Conservation (phyloP, 2,329 filamentous ascomycete species). For the Mariannaea sp. region DNA sequence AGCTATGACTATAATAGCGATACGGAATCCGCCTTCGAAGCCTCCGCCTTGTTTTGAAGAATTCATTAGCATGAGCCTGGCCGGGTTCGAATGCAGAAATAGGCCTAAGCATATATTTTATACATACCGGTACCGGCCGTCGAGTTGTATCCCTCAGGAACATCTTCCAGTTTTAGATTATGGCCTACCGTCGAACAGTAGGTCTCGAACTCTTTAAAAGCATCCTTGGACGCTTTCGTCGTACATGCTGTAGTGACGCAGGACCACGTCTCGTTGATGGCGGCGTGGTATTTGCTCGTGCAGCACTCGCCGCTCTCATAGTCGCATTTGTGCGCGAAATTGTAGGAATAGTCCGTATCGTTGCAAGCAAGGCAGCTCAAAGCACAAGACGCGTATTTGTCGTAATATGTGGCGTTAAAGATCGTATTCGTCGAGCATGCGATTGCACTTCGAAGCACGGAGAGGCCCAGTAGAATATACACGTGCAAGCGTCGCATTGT, state of each 20-base stretch:
- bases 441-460: neutral
- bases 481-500: too few relatives aligned
- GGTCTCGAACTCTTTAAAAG: constrained; percentile 4
- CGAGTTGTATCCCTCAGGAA: constrained; percentile 48
- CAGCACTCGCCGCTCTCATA: constrained; percentile 13
- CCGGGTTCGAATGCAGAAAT: too few relatives aligned
- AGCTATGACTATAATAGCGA: too few relatives aligned
- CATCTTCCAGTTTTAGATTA: neutral
- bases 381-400: constrained; percentile 8
- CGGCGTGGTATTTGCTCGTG: constrained; percentile 5
- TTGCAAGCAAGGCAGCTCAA: constrained; percentile 4
- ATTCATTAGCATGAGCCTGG: too few relatives aligned
- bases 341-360: constrained; percentile 3
- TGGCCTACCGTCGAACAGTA: neutral
- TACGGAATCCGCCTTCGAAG: too few relatives aligned
- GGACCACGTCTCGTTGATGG: constrained; percentile 11
- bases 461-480: neutral
- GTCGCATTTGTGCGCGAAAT: constrained; percentile 19
- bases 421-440: constrained; percentile 10
- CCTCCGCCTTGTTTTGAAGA: too few relatives aligned
- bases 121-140: too few relatives aligned
- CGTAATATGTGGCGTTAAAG: constrained; percentile 9
- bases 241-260: constrained; percentile 8
- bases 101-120: too few relatives aligned
- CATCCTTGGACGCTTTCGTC: neutral